Conservation (phyloP, 805 yeast genomes). For the Starmerella khaoyaiensis region DNA sequence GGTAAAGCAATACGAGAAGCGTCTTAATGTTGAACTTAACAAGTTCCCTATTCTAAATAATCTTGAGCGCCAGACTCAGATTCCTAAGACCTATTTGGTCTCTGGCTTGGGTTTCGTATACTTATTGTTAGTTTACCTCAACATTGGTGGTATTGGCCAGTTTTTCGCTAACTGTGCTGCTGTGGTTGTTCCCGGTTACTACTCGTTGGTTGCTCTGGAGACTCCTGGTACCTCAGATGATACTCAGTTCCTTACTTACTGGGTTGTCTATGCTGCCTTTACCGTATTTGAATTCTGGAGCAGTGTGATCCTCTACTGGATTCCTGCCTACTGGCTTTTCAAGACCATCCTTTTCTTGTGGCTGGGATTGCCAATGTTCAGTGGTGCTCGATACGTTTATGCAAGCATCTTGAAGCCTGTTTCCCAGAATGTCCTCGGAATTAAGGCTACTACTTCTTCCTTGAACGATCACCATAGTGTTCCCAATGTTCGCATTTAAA, state of each 20-base stretch:
- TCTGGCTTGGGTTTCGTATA: slow-evolving; percentile 53
- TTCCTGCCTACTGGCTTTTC: slow-evolving; percentile 92
- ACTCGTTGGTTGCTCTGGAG: slow-evolving; percentile 71
- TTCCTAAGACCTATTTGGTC: slow-evolving; percentile 78
- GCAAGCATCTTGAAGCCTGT: slow-evolving; percentile 53
- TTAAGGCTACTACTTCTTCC: slow-evolving; percentile 17
- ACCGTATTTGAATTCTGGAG: slow-evolving; percentile 94
- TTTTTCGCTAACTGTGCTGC: slow-evolving; percentile 87
- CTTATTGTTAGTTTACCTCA: slow-evolving; percentile 67
- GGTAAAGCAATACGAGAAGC: slow-evolving; percentile 10
- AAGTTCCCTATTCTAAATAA: slow-evolving; percentile 25
- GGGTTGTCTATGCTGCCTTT: slow-evolving; percentile 95
- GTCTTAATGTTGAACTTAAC: slow-evolving; percentile 25
- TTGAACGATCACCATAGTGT: not conserved
- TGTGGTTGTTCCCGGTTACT: slow-evolving; percentile 79
- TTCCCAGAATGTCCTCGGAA: slow-evolving; percentile 26
- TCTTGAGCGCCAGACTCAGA: slow-evolving; percentile 27
- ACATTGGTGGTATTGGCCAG: slow-evolving; percentile 91
- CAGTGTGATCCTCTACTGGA: slow-evolving; percentile 79
- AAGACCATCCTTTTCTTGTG: slow-evolving; percentile 80
- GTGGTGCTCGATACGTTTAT: slow-evolving; percentile 75
- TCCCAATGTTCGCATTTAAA: not conserved
- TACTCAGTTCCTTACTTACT: slow-evolving; percentile 78
- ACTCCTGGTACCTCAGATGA: slow-evolving; percentile 62
- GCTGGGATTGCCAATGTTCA: slow-evolving; percentile 74